Conservation (phyloP, 1,284 basidiomycete genomes). For the Exobasidium cylindrosporum region DNA sequence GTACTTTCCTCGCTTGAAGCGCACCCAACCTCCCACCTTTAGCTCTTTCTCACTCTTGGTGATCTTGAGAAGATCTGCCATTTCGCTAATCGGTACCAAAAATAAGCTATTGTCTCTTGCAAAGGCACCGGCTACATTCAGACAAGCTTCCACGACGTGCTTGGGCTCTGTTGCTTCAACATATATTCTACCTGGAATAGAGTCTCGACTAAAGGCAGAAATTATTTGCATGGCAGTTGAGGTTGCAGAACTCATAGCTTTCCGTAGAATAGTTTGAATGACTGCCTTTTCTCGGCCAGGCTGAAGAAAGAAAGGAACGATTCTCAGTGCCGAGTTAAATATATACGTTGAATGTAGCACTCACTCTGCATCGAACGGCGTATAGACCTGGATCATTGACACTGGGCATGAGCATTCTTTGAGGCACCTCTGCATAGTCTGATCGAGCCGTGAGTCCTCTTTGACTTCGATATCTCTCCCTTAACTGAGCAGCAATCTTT, state of each 20-base stretch:
- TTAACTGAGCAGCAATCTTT: slow-evolving; percentile 79
- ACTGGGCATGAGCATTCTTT: slow-evolving; percentile 92
- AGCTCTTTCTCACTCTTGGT: slow-evolving; percentile 89
- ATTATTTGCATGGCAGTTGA: slow-evolving; percentile 76
- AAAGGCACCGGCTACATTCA: slow-evolving; percentile 89
- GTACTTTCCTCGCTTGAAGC: slow-evolving; percentile 90
- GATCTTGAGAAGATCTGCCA: slow-evolving; percentile 92
- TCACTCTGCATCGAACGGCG: slow-evolving; percentile 81
- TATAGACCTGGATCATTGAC: slow-evolving; percentile 93
- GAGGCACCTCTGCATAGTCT: slow-evolving; percentile 76
- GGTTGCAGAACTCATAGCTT: slow-evolving; percentile 65
- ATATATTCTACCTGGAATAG: slow-evolving; percentile 90
- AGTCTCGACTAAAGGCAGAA: slow-evolving; percentile 93
- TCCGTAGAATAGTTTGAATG: slow-evolving; percentile 89
- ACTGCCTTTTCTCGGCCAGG: slow-evolving; percentile 87
- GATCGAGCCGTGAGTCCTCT: slow-evolving; percentile 52
- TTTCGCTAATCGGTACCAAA: slow-evolving; percentile 94
- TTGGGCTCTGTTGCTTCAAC: slow-evolving; percentile 86
- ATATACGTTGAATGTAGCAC: slow-evolving; percentile 59
- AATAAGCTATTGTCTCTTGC: slow-evolving; percentile 65
- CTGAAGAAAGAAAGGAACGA: background rate
- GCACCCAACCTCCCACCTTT: slow-evolving; percentile 86
- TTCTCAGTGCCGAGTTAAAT: background rate
- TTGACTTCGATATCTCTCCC: slow-evolving; percentile 70
- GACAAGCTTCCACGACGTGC: slow-evolving; percentile 78